Evolutionary conservation across 208 protist genomes (phyloP), one percentile per base, ranked within the genome.

Genomic region (Trypanosoma lewisi): DNA sequence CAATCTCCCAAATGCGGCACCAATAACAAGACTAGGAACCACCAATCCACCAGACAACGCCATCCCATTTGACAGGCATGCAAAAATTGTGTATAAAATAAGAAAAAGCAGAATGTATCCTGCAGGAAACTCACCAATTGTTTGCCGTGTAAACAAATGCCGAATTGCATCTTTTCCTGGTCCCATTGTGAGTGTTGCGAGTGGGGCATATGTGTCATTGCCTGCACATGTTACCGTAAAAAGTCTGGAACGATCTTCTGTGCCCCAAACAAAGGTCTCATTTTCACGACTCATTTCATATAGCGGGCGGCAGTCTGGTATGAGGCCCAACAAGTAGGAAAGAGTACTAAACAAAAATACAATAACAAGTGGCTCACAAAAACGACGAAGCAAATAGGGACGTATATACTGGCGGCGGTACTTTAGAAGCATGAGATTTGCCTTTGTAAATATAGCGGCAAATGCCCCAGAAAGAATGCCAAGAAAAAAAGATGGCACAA

Each of bases 1-100:
- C 0, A 97, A 54, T 0, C 87, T 77, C 1, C 93, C 93, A 72
- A 96, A 90, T 41, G 82, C 65, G 5, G 91, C 93, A 30, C 95
- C 95, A 52, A 96, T 89, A 17, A 96, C 77, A 28, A 98, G 79
- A 53, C 88, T 95, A 21, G 93, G 93, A 17, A 98, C 82, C 19
- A 97, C 89, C 4, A 96, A 73, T 2, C 95, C 95, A 34, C 83
- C 80, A 25, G 92, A 88, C n/a, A 98, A 64, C 27, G 83, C 64
- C 55, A 68, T 80, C n/a, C 94, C 94, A 60, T 72, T 83, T 14
- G 83, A 75, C 62, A 80, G 53, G 33, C 80, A 90, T 7, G 90
- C 78, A 59, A 93, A 93, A 48, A 72, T 31, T 33, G 85, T 91
- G 78, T 96, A 96, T 27, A 96, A 30, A 30, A 93, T 3, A 34